Conservation (phyloP, 2,329 filamentous ascomycete genomes). For the Septoria linicola region DNA sequence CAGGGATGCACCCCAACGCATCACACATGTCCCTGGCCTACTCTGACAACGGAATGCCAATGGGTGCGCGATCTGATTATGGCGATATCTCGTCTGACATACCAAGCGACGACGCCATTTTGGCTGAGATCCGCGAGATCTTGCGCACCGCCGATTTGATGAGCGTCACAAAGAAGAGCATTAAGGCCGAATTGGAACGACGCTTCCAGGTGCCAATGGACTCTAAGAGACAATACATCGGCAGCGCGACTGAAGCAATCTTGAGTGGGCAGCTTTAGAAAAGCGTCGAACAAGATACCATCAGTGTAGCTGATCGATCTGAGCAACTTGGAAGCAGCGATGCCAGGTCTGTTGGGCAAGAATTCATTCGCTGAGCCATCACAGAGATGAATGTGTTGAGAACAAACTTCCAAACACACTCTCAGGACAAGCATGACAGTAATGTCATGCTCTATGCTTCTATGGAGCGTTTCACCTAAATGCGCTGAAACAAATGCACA, state of each 20-base stretch:
- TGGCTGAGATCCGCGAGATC: slow-evolving; percentile 94
- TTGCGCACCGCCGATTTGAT: slow-evolving; percentile 89
- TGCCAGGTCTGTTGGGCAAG: too few relatives aligned
- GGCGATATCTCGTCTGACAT: slow-evolving; percentile 61
- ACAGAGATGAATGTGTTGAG: too few relatives aligned
- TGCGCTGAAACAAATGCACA: too few relatives aligned
- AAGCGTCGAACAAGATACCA: background rate
- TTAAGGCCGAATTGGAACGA: slow-evolving; percentile 89
- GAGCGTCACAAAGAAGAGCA: slow-evolving; percentile 97
- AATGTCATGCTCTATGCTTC: too few relatives aligned
- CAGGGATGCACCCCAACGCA: slow-evolving; percentile 42
- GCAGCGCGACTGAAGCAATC: slow-evolving; percentile 46
- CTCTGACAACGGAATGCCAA: slow-evolving; percentile 55
- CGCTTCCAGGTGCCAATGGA: slow-evolving; percentile 86
- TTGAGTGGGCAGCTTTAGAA: slow-evolving; percentile 42
- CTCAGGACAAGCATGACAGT: too few relatives aligned
- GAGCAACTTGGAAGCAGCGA: too few relatives aligned
- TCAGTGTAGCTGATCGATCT: too few relatives aligned
- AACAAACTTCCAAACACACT: too few relatives aligned
- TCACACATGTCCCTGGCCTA: slow-evolving; percentile 77
- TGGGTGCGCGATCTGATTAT: slow-evolving; percentile 60
- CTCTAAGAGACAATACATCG: slow-evolving; percentile 84
- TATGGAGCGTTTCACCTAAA: too few relatives aligned
- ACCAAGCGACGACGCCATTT: slow-evolving; percentile 82
- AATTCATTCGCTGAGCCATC: too few relatives aligned